Percentiles rank a stretch among this genome's conserved stretches.
Evolutionary conservation across 345 rosid species (phyloP).

Genomic region (Combretum micranthum): DNA sequence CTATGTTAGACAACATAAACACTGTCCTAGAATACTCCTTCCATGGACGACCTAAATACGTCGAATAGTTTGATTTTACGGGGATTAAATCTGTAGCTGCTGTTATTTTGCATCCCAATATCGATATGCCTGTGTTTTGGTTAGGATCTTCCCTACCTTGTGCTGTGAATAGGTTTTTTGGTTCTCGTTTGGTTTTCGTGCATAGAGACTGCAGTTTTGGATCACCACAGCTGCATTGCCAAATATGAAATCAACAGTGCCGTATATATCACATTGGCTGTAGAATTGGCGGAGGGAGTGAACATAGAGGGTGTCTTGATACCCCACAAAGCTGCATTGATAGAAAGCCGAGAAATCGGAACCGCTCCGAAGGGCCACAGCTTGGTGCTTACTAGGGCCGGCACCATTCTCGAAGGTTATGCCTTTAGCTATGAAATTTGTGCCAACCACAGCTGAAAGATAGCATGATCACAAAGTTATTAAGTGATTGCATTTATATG

Average conservation of each 20-base stretch:
- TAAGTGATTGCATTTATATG: neutral
- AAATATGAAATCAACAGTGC: constrained; percentile 66
- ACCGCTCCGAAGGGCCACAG: constrained; percentile 67
- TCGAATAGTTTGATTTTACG: constrained; percentile 30
- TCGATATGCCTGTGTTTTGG: constrained; percentile 59
- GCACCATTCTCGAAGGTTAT: constrained; percentile 72
- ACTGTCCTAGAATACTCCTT: constrained; percentile 67
- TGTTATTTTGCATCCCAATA: constrained; percentile 49
- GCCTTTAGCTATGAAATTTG: constrained; percentile 69
- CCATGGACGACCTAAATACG: constrained; percentile 82
- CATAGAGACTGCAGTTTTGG: constrained; percentile 63
- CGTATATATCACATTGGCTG: constrained; percentile 67
- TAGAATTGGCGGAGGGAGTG: constrained; percentile 67
- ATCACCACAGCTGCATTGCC: constrained; percentile 72
- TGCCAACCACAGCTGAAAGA: constrained; percentile 60
- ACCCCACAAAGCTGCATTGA: constrained; percentile 58
- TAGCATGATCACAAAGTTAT: neutral
- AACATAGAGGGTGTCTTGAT: constrained; percentile 75
- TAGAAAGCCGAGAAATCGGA: constrained; percentile 72
- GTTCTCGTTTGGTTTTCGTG: constrained; percentile 50
- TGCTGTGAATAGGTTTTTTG: constrained; percentile 64
- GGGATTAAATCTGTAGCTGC: constrained; percentile 65
- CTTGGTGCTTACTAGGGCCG: constrained; percentile 77
- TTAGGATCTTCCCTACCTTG: constrained; percentile 57
- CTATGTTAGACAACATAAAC: constrained; percentile 41